A percentile compares a stretch with the other conserved stretches of the same genome.
Evolutionary conservation across 768 basidiomycete genomes (phyloP).

Genomic region (Pleurotus ostreatus): DNA sequence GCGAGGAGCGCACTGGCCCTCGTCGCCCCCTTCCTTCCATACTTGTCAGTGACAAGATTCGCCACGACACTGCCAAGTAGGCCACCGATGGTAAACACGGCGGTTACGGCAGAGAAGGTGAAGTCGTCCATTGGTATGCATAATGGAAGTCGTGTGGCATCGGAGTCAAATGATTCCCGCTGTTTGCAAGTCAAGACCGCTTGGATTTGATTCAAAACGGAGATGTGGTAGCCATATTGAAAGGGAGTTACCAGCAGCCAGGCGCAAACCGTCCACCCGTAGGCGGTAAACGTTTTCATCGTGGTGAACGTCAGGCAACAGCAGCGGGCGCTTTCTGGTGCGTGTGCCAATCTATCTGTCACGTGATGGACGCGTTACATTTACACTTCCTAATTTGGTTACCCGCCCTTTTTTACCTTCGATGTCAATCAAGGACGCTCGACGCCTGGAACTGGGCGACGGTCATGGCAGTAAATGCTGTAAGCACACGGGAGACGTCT

Average conservation of each 20-base stretch:
- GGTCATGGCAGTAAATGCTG: too few species aligned
- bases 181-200: constrained; percentile 68
- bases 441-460: too few species aligned
- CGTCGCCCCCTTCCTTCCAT: constrained; percentile 68
- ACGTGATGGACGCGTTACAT: too few species aligned
- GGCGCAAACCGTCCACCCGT: constrained; percentile 62
- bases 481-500: too few species aligned
- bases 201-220: constrained; percentile 87
- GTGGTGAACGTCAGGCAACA: constrained; percentile 1
- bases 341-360: too few species aligned
- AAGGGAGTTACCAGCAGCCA: constrained; percentile 69
- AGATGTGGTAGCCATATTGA: constrained; percentile 90
- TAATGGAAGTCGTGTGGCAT: constrained; percentile 41
- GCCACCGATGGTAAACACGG: constrained; percentile 86
- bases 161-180: constrained; percentile 16
- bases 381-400: too few species aligned
- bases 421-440: too few species aligned
- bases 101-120: constrained; percentile 78
- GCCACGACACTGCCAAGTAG: constrained; percentile 71
- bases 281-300: constrained; percentile 41
- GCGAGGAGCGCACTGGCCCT: constrained; percentile 54
- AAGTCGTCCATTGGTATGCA: constrained; percentile 80
- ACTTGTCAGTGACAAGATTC: constrained; percentile 63
- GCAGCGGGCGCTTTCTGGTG: too few species aligned
- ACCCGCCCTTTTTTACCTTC: too few species aligned